Conservation (phyloP, 139 green algal genomes). For the Trebouxia sp. region DNA sequence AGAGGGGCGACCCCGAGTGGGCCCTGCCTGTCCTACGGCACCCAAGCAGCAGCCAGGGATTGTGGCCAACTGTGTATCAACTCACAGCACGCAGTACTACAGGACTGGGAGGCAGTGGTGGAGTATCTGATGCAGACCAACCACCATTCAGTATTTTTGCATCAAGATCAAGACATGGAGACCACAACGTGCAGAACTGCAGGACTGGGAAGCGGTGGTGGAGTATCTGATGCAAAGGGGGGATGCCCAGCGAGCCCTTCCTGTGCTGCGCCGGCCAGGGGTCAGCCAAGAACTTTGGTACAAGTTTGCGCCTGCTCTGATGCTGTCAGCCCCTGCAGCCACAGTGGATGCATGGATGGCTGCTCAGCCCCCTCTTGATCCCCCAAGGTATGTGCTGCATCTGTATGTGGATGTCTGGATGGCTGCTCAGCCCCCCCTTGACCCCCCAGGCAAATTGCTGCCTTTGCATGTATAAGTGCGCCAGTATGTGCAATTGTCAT, state of each 20-base stretch:
- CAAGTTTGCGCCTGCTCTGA: constrained; percentile 80
- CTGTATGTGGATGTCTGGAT: too few relatives aligned
- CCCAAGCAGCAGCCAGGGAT: too few relatives aligned
- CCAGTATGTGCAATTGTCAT: too few relatives aligned
- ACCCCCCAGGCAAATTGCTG: constrained; percentile 45
- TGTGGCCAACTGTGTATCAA: too few relatives aligned
- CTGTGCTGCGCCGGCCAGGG: constrained; percentile 78
- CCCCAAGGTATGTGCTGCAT: constrained; percentile 38
- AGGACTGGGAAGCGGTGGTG: constrained; percentile 85
- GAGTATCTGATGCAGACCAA: constrained; percentile 79
- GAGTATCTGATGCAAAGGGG: constrained; percentile 75
- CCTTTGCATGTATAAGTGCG: too few relatives aligned
- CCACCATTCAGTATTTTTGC: too few relatives aligned
- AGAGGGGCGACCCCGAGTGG: too few relatives aligned
- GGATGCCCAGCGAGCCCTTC: constrained; percentile 64
- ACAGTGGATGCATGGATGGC: constrained; percentile 81
- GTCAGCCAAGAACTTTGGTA: constrained; percentile 78
- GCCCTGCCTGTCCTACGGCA: too few relatives aligned
- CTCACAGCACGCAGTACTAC: not conserved
- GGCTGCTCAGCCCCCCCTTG: constrained; percentile 66
- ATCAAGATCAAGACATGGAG: too few relatives aligned
- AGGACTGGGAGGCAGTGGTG: constrained; percentile 85
- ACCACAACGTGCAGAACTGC: not conserved
- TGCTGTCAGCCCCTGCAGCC: constrained; percentile 42
- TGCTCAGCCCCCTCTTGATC: constrained; percentile 59